These are phyloP conservation scores for Alternaria triticina DNA, from an alignment of 2,329 filamentous ascomycete genomes.

Conservation along the genomic window DNA sequence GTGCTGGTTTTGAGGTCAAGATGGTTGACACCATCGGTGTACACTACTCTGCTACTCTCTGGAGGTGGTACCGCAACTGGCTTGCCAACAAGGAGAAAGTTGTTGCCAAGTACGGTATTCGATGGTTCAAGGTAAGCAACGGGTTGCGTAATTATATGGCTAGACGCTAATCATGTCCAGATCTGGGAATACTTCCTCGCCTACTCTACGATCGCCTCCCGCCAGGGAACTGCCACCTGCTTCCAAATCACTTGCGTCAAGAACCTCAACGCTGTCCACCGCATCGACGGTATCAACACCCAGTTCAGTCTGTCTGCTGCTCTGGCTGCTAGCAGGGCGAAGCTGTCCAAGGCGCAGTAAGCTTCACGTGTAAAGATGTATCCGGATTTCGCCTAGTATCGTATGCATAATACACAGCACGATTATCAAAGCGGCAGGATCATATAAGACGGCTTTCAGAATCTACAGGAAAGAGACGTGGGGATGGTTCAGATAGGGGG, in stretches of 20 bases:
- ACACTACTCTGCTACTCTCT: conserved; percentile 95
- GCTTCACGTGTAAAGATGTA: neutral
- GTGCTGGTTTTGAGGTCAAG: conserved; percentile 90
- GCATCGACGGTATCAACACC: conserved; percentile 73
- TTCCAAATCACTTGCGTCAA: conserved; percentile 87
- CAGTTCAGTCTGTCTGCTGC: conserved; percentile 75
- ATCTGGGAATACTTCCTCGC: conserved; percentile 94
- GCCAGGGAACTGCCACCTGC: conserved; percentile 84
- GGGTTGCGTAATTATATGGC: neutral
- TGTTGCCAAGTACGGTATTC: conserved; percentile 89
- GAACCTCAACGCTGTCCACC: conserved; percentile 87
- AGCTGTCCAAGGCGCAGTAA: conserved; percentile 23
- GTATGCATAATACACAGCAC: neutral
- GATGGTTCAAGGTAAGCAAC: conserved; percentile 87
- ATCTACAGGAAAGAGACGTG: neutral
- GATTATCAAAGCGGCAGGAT: neutral
- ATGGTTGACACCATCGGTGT: conserved; percentile 90
- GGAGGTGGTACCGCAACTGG: conserved; percentile 99
- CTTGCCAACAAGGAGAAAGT: conserved; percentile 92
- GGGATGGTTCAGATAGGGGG: neutral
- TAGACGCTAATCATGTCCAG: conserved; percentile 49
- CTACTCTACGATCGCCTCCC: conserved; percentile 81
- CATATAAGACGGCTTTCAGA: neutral
- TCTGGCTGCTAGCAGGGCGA: conserved; percentile 57
- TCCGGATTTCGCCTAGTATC: neutral